Conservation (phyloP, 1,139 yeast species). For the Scheffersomyces titani region DNA sequence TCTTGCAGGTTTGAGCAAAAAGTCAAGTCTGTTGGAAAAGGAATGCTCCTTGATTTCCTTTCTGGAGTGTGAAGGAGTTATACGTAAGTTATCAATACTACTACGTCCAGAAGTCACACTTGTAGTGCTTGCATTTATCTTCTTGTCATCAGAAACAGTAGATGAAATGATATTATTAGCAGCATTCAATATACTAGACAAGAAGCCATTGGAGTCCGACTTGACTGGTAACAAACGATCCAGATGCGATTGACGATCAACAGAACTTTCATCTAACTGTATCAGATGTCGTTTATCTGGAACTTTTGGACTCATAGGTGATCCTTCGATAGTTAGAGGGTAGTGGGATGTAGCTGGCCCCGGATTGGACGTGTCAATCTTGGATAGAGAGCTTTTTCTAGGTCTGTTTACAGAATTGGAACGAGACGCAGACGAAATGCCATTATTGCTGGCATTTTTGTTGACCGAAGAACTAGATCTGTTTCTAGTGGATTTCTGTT, state of each 20-base stretch:
- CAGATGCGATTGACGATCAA: background rate
- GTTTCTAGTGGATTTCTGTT: background rate
- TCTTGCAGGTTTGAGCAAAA: conserved; percentile 17
- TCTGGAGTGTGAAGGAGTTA: conserved; percentile 3
- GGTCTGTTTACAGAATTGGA: background rate
- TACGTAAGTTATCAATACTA: background rate
- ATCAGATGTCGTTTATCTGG: background rate
- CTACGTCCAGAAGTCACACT: background rate
- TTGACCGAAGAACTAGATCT: background rate
- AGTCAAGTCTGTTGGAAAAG: conserved; percentile 19
- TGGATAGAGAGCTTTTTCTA: background rate
- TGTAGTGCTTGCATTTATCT: background rate
- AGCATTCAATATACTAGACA: conserved; percentile 29
- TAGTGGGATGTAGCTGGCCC: background rate
- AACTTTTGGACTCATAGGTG: background rate
- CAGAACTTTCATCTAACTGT: background rate
- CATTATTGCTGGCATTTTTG: background rate
- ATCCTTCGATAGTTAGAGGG: background rate
- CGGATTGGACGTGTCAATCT: background rate
- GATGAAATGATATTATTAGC: conserved; percentile 15
- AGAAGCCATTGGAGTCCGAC: conserved; percentile 22
- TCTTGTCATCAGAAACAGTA: conserved; percentile 7
- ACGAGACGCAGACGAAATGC: background rate
- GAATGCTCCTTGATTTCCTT: conserved; percentile 5
- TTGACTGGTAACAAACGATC: conserved; percentile 5